Base-by-base conservation (phyloP, 441 rosid species). In the Kokia cookei region DNA sequence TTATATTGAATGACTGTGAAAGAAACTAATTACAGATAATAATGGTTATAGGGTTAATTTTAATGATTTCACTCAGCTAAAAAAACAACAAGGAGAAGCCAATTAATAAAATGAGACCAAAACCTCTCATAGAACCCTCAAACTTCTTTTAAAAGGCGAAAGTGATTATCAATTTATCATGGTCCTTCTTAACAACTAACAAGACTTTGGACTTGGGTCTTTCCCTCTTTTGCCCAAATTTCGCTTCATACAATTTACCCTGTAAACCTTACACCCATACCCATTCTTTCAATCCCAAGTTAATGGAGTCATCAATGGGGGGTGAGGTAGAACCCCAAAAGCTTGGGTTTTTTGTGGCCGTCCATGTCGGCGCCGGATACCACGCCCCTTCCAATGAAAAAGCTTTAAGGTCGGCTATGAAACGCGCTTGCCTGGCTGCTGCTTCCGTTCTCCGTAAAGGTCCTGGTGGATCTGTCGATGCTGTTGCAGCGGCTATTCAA, bases 301-400 rank as follows among this genome's bases (percentile, higher is more conserved):
- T 7, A 54, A 72, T 60, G 40, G 68, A 47, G 29, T 24, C 64
- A 60, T 3, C 27, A n/a, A 85, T 85, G 91, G 83, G 74, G n/a
- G 19, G 65, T 40, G 79, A 60, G 7, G 68, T 61, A 40, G 83
- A 79, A 45, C 86, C 79, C 24, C 77, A 76, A 72, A 85, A 69
- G 43, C 84, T 89, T 35, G 82, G 90, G 15, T 95, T 90, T 87
- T 93, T 95, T 83, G 91, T 95, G 69, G 97, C 98, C 0, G 91
- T 93, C 63, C 99, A 93, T 77, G 98, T 93, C 45, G 99, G 99
- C 15, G 99, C 99, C 0, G 99, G 98, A 12, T 90, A 86, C 76
- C 99, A 91, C 82, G 79, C 96, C 22, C 81, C 79, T 60, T 77
- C 90, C 8, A 89, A 85, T 58, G 98, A 95, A 83, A 95, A 89